phyloP scores from a whole-genome alignment of 257 asterid genomes.

The Thymus mandschuricus region DNA sequence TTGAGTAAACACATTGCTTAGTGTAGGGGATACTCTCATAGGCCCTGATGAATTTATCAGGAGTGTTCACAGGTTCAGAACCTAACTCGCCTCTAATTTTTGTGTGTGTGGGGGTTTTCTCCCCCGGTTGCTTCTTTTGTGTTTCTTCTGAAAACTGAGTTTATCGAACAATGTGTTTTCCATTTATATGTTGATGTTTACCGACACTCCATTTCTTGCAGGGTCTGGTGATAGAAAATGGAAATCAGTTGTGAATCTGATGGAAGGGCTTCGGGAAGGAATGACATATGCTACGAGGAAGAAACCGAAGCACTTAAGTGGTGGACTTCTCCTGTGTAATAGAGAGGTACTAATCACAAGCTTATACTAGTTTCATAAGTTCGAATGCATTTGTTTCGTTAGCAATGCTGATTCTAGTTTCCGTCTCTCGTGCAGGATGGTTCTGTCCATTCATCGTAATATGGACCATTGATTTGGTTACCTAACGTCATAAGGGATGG shows the following conservation, averaged over 20 bases:
- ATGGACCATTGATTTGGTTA: neutral
- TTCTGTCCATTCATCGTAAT: conserved; percentile 4
- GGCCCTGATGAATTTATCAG: neutral
- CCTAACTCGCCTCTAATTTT: conserved; percentile 6
- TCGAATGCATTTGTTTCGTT: neutral
- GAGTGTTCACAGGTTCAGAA: conserved; percentile 28
- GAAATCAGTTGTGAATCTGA: conserved; percentile 6
- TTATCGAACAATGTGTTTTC: neutral
- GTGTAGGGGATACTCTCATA: neutral
- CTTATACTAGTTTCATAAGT: neutral
- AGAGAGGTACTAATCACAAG: neutral
- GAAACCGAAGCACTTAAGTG: neutral
- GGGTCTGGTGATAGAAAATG: conserved; percentile 18
- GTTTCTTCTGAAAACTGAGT: neutral
- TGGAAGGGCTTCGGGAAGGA: conserved; percentile 14
- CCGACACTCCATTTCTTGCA: conserved; percentile 15
- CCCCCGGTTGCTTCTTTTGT: neutral
- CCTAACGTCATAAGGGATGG: neutral
- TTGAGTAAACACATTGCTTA: neutral
- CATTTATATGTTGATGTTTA: neutral
- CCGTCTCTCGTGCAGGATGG: conserved; percentile 5
- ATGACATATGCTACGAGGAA: neutral
- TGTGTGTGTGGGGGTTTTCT: neutral
- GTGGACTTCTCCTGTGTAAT: neutral
- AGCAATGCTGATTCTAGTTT: neutral